These are phyloP conservation scores for Phaeotremella skinneri DNA, from an alignment of 768 basidiomycete genomes.

Conservation along the genomic window DNA sequence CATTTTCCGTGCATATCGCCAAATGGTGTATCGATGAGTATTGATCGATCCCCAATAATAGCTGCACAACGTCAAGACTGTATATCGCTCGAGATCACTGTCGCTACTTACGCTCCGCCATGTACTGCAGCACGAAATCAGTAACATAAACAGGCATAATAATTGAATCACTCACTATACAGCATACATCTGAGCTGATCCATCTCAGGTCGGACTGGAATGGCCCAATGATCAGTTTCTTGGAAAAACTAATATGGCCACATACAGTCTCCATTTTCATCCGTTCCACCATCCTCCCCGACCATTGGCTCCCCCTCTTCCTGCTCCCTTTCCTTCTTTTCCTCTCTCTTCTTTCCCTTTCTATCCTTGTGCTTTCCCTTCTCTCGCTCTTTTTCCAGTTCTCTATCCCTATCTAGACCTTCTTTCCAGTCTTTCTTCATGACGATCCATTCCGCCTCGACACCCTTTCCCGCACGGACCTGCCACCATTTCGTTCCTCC, in stretches of 20 bases:
- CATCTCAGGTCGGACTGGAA: constrained; percentile 61
- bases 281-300: constrained; percentile 13
- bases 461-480: constrained; percentile 76
- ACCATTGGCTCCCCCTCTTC: constrained; percentile 13
- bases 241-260: not conserved
- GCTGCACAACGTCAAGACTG: constrained; percentile 1
- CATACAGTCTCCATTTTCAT: constrained; percentile 30
- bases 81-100: not conserved
- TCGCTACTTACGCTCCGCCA: constrained; percentile 46
- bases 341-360: constrained; percentile 46
- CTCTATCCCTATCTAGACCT: constrained; percentile 55
- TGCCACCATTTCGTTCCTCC: constrained; percentile 99
- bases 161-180: constrained; percentile 66
- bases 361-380: constrained; percentile 23
- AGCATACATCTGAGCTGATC: constrained; percentile 81
- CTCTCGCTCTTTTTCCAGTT: constrained; percentile 46
- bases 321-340: constrained; percentile 19
- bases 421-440: constrained; percentile 79
- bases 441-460: constrained; percentile 84
- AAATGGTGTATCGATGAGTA: constrained; percentile 57
- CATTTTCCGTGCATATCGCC: constrained; percentile 85
- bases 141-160: constrained; percentile 9
- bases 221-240: constrained; percentile 6
- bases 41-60: constrained; percentile 53
- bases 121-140: constrained; percentile 38